A percentile compares a stretch with the other conserved stretches of the same genome.
Evolutionary conservation across 2,329 filamentous ascomycete genomes (phyloP).

Genomic region (Talaromyces sp.): DNA sequence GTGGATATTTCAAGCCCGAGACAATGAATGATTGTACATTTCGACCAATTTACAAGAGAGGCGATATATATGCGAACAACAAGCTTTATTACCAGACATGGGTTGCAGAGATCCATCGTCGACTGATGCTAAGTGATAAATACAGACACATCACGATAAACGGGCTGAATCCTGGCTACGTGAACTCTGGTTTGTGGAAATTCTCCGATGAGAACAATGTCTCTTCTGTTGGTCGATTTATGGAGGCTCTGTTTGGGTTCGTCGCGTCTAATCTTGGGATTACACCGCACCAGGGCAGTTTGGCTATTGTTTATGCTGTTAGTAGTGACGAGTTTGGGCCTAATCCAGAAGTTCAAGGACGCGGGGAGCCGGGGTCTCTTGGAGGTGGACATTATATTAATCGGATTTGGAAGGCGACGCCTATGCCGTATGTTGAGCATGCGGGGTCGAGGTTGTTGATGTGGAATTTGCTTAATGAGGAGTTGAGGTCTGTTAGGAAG

Average conservation of each 20-base stretch:
- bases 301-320: slow-evolving; percentile 3
- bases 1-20: slow-evolving; percentile 1
- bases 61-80: slow-evolving; percentile 4
- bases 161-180: slow-evolving; percentile 3
- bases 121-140: neutral
- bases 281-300: slow-evolving; percentile 5
- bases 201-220: neutral
- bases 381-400: slow-evolving; percentile 7
- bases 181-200: slow-evolving; percentile 5
- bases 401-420: slow-evolving; percentile 7
- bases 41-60: neutral
- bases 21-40: neutral
- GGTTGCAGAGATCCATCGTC: slow-evolving; percentile 4
- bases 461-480: neutral
- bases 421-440: slow-evolving; percentile 3
- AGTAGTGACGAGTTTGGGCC: slow-evolving; percentile 8
- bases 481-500: neutral
- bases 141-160: slow-evolving; percentile 5
- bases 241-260: neutral
- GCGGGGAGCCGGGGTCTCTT: neutral
- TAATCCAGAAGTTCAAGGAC: slow-evolving; percentile 2
- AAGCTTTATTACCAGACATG: slow-evolving; percentile 8
- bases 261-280: neutral
- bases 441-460: neutral
- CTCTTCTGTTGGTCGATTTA: neutral